Percentiles rank a stretch among this genome's conserved stretches.
These are phyloP conservation scores for Ceratobasidium sp. DNA, from an alignment of 1,284 basidiomycete species.

Conservation along the genomic window DNA sequence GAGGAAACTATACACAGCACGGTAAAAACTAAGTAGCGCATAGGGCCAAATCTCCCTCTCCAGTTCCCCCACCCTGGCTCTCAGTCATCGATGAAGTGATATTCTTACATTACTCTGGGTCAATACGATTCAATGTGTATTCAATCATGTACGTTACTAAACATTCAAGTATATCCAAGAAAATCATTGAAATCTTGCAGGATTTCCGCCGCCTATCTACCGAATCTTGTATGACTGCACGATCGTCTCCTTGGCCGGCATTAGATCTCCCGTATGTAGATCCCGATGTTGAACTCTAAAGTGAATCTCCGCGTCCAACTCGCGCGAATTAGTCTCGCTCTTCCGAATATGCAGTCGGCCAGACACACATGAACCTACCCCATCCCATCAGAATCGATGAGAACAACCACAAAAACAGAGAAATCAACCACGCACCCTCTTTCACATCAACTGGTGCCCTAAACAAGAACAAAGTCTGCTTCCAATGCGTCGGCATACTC, in stretches of 20 bases:
- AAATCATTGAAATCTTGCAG: background rate
- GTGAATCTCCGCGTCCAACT: slow-evolving; percentile 93
- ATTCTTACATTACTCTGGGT: no score
- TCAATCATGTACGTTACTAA: no score
- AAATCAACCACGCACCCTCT: slow-evolving; percentile 67
- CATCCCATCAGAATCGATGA: slow-evolving; percentile 29
- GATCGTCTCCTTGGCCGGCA: slow-evolving; percentile 59
- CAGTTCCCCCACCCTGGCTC: no score
- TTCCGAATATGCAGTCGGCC: slow-evolving; percentile 89
- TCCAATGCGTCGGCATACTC: slow-evolving; percentile 96
- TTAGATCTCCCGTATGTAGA: slow-evolving; percentile 51
- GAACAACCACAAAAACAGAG: background rate
- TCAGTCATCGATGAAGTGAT: no score
- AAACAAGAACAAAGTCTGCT: slow-evolving; percentile 93
- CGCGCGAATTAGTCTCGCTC: slow-evolving; percentile 84
- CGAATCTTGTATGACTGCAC: slow-evolving; percentile 87
- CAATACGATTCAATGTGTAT: no score
- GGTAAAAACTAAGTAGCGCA: no score
- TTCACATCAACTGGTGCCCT: slow-evolving; percentile 79
- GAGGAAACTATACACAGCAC: no score
- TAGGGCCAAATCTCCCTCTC: no score
- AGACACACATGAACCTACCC: slow-evolving; percentile 76
- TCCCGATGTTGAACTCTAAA: slow-evolving; percentile 68
- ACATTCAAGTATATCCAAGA: background rate
- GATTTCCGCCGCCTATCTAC: slow-evolving; percentile 53